A percentile compares a stretch with the other conserved stretches of the same genome.
Evolutionary conservation across 2,329 filamentous ascomycete species (phyloP).

Genomic region (Onygena corvina): DNA sequence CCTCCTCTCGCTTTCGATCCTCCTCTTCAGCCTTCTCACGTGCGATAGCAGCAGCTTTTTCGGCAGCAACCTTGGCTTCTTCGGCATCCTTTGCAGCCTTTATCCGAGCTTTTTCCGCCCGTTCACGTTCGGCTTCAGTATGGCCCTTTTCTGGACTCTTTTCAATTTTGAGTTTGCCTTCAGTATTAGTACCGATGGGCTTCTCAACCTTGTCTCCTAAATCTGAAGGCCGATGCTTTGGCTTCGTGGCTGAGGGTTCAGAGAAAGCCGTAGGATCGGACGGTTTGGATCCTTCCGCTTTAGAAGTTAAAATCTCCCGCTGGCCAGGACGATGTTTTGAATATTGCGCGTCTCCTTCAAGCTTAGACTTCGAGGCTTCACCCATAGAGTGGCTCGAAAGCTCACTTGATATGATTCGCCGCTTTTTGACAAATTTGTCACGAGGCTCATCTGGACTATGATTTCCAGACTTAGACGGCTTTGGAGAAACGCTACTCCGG

Average conservation of each 20-base stretch:
- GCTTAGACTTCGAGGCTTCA: constrained; percentile 18
- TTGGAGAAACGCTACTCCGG: constrained; percentile 33
- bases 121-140: constrained; percentile 15
- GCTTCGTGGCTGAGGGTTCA: background rate
- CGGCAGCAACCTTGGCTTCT: constrained; percentile 19
- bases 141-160: constrained; percentile 13
- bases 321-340: background rate
- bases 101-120: constrained; percentile 13
- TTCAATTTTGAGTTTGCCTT: constrained; percentile 15
- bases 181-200: constrained; percentile 13
- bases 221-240: constrained; percentile 10
- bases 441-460: constrained; percentile 21
- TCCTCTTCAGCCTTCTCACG: constrained; percentile 32
- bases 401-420: constrained; percentile 32
- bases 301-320: background rate
- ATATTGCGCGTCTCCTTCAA: background rate
- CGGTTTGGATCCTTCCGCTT: background rate
- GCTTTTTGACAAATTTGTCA: constrained; percentile 33
- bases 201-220: constrained; percentile 22
- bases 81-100: constrained; percentile 24
- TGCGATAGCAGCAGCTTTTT: constrained; percentile 25
- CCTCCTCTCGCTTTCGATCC: constrained; percentile 25
- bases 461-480: constrained; percentile 26
- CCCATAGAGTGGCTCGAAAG: constrained; percentile 18
- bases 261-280: background rate